A percentile compares a stretch with the other conserved stretches of the same genome.
These are phyloP conservation scores for Leccinum uliginosum DNA, from an alignment of 768 basidiomycete genomes.

Conservation along the genomic window DNA sequence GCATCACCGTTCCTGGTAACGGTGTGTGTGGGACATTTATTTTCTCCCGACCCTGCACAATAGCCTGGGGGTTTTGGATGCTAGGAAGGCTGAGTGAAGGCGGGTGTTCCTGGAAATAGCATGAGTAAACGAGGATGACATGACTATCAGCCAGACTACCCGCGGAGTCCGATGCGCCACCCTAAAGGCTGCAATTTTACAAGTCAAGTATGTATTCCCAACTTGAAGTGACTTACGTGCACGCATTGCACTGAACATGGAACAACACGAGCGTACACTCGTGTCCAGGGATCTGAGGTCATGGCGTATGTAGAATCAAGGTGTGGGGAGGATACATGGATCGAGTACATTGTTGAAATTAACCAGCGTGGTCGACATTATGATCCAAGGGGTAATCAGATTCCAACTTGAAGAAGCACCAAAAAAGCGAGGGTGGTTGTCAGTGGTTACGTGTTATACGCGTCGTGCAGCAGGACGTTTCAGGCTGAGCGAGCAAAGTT, in stretches of 20 bases:
- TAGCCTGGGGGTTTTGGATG: background rate
- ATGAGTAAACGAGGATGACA: background rate
- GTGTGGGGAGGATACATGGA: background rate
- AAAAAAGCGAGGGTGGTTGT: background rate
- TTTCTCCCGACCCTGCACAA: background rate
- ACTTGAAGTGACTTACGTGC: no score
- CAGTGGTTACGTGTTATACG: background rate
- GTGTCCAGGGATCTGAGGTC: background rate
- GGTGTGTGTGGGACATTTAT: background rate
- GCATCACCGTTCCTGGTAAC: background rate
- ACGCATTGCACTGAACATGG: background rate
- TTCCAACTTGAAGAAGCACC: background rate
- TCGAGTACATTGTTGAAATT: background rate
- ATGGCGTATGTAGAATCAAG: background rate
- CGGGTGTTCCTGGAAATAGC: background rate
- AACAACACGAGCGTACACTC: background rate
- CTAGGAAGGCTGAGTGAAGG: background rate
- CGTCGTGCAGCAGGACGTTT: no score
- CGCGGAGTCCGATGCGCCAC: no score
- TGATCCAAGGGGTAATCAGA: background rate
- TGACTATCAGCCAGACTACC: background rate
- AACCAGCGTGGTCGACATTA: background rate
- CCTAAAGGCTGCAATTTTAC: background rate
- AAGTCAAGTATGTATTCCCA: no score
- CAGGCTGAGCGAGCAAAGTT: background rate